Conservation (phyloP, 495 filamentous ascomycete species). For the Penicillium fimorum region DNA sequence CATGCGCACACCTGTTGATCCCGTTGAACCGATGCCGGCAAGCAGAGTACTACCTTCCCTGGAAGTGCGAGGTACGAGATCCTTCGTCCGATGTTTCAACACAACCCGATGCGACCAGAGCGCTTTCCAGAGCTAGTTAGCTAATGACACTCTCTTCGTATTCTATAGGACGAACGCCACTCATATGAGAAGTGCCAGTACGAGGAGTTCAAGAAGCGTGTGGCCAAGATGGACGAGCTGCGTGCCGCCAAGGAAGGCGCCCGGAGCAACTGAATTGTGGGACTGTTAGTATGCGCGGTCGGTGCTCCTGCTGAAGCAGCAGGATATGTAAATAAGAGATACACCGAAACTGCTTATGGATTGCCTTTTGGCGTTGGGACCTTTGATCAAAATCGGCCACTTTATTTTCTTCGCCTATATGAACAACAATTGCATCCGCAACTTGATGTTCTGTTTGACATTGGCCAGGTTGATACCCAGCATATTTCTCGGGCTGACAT, state of each 20-base stretch:
- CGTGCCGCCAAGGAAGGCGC: slow-evolving; percentile 80
- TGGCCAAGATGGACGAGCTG: slow-evolving; percentile 97
- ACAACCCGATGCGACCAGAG: not conserved
- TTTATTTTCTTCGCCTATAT: not conserved
- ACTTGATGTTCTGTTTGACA: not conserved
- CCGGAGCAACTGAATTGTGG: slow-evolving; percentile 74
- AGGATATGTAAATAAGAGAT: slow-evolving; percentile 48
- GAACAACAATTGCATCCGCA: not conserved
- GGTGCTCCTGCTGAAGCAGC: slow-evolving; percentile 32
- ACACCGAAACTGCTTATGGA: slow-evolving; percentile 44
- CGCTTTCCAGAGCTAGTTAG: not conserved
- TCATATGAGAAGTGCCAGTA: slow-evolving; percentile 99
- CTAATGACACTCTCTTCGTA: slow-evolving; percentile 3
- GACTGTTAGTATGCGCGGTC: slow-evolving; percentile 16
- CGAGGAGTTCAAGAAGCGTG: slow-evolving; percentile 95
- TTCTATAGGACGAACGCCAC: slow-evolving; percentile 80
- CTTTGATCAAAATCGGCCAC: slow-evolving; percentile 14
- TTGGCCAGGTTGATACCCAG: not conserved
- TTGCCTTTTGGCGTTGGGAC: slow-evolving; percentile 40
- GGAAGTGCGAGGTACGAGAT: slow-evolving; percentile 88
- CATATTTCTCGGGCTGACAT: not conserved
- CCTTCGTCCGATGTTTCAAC: not conserved
- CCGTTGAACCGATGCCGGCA: slow-evolving; percentile 92
- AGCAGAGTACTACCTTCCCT: slow-evolving; percentile 90
- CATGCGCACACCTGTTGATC: slow-evolving; percentile 89